Evolutionary conservation across 2,329 filamentous ascomycete genomes (phyloP), one percentile per base, ranked within the genome.

Genomic region (Sporothrix variecibatus): DNA sequence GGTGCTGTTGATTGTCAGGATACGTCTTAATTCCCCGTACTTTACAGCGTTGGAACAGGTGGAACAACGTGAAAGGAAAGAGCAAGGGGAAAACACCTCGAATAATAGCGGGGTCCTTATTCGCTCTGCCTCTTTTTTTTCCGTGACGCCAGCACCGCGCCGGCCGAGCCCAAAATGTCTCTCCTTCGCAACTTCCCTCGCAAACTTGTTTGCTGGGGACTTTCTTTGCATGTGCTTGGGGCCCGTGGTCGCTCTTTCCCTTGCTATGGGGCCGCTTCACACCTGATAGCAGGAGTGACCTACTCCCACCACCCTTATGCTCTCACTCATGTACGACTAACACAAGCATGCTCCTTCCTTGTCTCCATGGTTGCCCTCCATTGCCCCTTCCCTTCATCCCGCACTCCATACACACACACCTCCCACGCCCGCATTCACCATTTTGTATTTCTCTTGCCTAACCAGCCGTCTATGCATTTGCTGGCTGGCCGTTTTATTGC

Each of bases 41-140:
- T 70, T 43, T 53, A 71, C 69, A 71, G 53, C 23, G 51, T 38
- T 38, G 31, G 67, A 53, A 5, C 49, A 53, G 51, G 51, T 43
- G 40, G 40, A 49, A 49, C 43, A 49, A 72, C 40, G 56, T 34
- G 34, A 60, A 71, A 28, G 28, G 43, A 17, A 23, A 58, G n/a
- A 12, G 46, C 43, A 69, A 71, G 51, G 56, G n/a, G 38, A 72
- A 43, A 73, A 73, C 56, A 60, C 23, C 72, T 71, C 72, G 65
- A 56, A 46, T 17, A 73, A 68, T 71, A 74, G 73, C 73, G 73
- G 73, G 73, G 73, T 68, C 51, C 49, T 62, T 26, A 68, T 62
- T 74, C 69, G 49, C 62, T 65, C 38, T 40, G n/a, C n/a, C 67
- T 23, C 28, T 53, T 6, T 53, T 58, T 53, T n/a, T 38, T 40